Evolutionary conservation across 441 rosid genomes (phyloP).

Genomic region (Kokia cookei): DNA sequence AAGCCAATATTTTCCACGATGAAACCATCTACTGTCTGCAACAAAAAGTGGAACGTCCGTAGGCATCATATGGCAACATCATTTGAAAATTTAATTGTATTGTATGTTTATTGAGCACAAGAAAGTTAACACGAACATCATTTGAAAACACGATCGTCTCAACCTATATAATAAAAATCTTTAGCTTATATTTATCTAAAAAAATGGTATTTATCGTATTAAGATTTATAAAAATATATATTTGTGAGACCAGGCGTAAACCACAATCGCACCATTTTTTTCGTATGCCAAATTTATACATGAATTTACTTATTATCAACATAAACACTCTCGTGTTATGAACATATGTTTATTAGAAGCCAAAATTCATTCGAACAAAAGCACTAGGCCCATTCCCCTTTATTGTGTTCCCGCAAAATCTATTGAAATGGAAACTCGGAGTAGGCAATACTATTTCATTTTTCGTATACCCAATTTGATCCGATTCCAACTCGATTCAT

Average conservation of each 20-base stretch:
- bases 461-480: neutral
- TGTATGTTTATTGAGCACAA: too few relatives aligned
- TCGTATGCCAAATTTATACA: neutral
- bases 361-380: neutral
- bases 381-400: neutral
- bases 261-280: neutral
- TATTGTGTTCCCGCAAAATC: slow-evolving; percentile 18
- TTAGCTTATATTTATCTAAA: too few relatives aligned
- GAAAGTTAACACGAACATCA: too few relatives aligned
- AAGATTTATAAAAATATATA: too few relatives aligned
- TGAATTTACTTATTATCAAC: neutral
- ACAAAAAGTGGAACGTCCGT: too few relatives aligned
- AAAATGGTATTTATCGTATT: too few relatives aligned
- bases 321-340: neutral
- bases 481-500: neutral
- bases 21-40: too few relatives aligned
- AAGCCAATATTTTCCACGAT: too few relatives aligned
- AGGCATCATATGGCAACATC: too few relatives aligned
- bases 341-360: neutral
- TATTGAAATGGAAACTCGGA: neutral
- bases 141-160: too few relatives aligned
- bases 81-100: too few relatives aligned
- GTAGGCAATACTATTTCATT: neutral
- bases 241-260: neutral
- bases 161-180: too few relatives aligned